Evolutionary conservation across 1,139 yeast species (phyloP).

Genomic region (Arxiozyma slooffiae): DNA sequence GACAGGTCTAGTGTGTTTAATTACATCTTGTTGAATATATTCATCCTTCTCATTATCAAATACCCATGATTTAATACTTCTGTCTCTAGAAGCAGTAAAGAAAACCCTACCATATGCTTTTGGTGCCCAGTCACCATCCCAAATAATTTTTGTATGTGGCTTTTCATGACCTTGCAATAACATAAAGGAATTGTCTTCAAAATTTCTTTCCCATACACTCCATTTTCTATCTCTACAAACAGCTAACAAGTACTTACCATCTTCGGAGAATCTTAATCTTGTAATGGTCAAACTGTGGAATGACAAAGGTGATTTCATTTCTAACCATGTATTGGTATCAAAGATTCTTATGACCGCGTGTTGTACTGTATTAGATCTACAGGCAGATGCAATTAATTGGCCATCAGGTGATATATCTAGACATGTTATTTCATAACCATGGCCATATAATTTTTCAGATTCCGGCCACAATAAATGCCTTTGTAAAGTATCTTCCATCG

Average conservation of each 20-base stretch:
- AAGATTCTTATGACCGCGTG: conserved; percentile 83
- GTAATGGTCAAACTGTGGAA: conserved; percentile 83
- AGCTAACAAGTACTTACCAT: conserved; percentile 57
- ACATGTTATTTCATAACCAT: conserved; percentile 87
- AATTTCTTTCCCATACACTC: conserved; percentile 58
- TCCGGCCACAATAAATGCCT: conserved; percentile 93
- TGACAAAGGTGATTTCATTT: conserved; percentile 39
- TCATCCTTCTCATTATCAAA: conserved; percentile 23
- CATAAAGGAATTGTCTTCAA: conserved; percentile 33
- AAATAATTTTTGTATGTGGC: conserved; percentile 84
- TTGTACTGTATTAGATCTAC: conserved; percentile 71
- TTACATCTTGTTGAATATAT: conserved; percentile 19
- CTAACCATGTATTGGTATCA: conserved; percentile 54
- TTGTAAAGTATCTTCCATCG: conserved; percentile 82
- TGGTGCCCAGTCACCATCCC: conserved; percentile 91
- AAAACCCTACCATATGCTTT: conserved; percentile 37
- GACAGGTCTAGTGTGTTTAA: conserved; percentile 47
- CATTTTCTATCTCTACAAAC: conserved; percentile 89
- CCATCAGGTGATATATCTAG: conserved; percentile 63
- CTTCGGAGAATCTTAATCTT: conserved; percentile 64
- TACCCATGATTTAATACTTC: conserved; percentile 64
- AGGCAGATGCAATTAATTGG: conserved; percentile 74
- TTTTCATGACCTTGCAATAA: conserved; percentile 46
- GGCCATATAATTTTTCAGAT: conserved; percentile 87
- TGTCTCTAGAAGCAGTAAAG: conserved; percentile 84